Evolutionary conservation across 2,329 filamentous ascomycete genomes (phyloP).

Genomic region (Phialophora expanda): DNA sequence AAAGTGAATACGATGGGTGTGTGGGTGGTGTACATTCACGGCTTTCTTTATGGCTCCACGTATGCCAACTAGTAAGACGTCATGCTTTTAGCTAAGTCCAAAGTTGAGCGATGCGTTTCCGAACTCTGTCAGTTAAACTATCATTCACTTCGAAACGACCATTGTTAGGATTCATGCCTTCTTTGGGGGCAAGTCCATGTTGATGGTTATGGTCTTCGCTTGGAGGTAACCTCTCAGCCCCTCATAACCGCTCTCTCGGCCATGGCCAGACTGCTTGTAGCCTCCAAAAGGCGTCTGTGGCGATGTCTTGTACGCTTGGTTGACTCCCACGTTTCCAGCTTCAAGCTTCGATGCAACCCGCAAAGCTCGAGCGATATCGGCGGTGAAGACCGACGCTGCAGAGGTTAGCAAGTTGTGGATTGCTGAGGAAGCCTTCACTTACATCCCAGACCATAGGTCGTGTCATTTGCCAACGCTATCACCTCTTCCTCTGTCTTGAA

Average conservation of each 20-base stretch:
- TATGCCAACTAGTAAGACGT: no score
- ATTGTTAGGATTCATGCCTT: constrained; percentile 3
- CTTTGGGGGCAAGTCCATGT: constrained; percentile 28
- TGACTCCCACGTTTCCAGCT: constrained; percentile 74
- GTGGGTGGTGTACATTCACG: background rate
- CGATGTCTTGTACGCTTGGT: constrained; percentile 59
- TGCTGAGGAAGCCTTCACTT: constrained; percentile 1
- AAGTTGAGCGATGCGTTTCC: background rate
- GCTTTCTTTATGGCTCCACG: background rate
- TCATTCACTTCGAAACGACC: background rate
- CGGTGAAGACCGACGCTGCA: constrained; percentile 61
- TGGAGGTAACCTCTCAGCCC: constrained; percentile 35
- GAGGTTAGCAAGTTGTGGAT: constrained; percentile 1
- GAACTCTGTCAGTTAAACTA: background rate
- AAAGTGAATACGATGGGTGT: background rate
- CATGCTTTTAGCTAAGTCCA: constrained; percentile 2
- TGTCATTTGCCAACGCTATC: constrained; percentile 63
- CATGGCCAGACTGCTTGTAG: constrained; percentile 68
- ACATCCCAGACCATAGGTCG: constrained; percentile 60
- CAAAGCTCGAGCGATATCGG: constrained; percentile 67
- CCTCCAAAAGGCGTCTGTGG: constrained; percentile 64
- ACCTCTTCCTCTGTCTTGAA: constrained; percentile 67
- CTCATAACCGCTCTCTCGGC: constrained; percentile 53
- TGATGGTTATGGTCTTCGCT: constrained; percentile 37
- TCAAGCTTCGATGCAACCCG: constrained; percentile 62